Base-by-base conservation (phyloP, 2,329 filamentous ascomycete genomes). In the Trematosphaeria pertusa region DNA sequence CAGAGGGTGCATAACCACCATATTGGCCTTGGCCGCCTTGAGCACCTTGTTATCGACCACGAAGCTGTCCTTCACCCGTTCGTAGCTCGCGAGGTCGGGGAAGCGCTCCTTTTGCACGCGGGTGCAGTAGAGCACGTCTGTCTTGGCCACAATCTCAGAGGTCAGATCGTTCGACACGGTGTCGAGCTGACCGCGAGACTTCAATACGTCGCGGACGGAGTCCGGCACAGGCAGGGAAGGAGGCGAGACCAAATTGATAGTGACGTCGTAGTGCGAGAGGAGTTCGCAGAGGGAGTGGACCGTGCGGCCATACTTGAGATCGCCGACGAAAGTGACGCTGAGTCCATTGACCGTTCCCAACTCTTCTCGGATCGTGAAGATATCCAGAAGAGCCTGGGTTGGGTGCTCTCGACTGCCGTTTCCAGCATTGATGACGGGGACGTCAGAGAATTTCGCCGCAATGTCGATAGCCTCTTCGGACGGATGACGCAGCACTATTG, bases 341-440 rank as follows among this genome's bases (percentile, higher is more conserved):
- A 99, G 80, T 41, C 93, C 93, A 68, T 93, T 92, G 46, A 97
- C 93, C 0, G 92, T 97, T 55, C 94, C 94, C 7, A 97, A 82
- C 74, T 99, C 94, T 75, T 99, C 94, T 59, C 94, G 90, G 67
- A 99, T 99, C 43, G 94, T 97, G 80, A 97, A 99, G 47, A 99
- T 87, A 67, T 99, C 94, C 17, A 99, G 80, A 82, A 99, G 94
- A 0, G 94, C 94, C 75, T 99, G 94, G 0, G 94, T 99, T 0
- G 94, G 94, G 75, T 99, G 94, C 78, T 99, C 94, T 63, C 90
- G 87, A 75, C 88, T 91, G 55, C 94, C 94, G 71, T 99, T 99
- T 39, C 94, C 94, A 56, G 91, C 94, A 70, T 99, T 99, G 80
- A 99, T 93, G 66, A 99, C 86, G 1, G 94, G 94, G 0, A 97